A percentile compares a stretch with the other conserved stretches of the same genome.
Conservation (phyloP, 768 basidiomycete genomes). For the Boletus sensibilis region DNA sequence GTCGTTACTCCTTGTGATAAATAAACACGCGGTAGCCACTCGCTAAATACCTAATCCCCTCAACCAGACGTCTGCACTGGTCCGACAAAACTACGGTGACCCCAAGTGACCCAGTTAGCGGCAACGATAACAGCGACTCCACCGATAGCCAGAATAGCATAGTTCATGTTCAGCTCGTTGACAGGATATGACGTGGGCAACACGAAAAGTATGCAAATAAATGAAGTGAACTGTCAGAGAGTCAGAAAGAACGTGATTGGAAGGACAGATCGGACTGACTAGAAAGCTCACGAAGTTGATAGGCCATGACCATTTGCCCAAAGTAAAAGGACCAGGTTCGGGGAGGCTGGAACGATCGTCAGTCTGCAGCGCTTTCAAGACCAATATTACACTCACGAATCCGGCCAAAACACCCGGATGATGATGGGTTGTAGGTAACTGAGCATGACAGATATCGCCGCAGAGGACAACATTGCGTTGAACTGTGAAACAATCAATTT, state of each 20-base stretch:
- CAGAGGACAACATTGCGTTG: constrained; percentile 55
- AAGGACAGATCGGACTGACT: constrained; percentile 29
- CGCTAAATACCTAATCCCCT: neutral
- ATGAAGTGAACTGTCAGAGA: constrained; percentile 43
- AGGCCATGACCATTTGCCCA: constrained; percentile 52
- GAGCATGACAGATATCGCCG: constrained; percentile 57
- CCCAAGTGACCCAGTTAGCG: constrained; percentile 49
- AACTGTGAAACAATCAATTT: constrained; percentile 33
- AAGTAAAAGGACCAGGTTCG: constrained; percentile 48
- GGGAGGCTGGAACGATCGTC: constrained; percentile 36
- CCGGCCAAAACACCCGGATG: constrained; percentile 57
- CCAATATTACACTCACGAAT: constrained; percentile 35
- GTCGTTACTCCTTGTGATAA: neutral
- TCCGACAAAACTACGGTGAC: constrained; percentile 43
- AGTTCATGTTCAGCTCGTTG: constrained; percentile 53
- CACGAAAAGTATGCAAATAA: constrained; percentile 55
- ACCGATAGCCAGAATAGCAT: constrained; percentile 53
- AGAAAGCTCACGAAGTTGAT: constrained; percentile 49
- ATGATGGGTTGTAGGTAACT: constrained; percentile 57
- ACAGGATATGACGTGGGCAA: constrained; percentile 56
- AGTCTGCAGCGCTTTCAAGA: neutral
- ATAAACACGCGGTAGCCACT: neutral
- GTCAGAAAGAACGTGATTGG: neutral
- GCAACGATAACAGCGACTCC: constrained; percentile 45
- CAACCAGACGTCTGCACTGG: constrained; percentile 39